phyloP scores from a whole-genome alignment of 2,329 filamentous ascomycete species.

The Pyrenophora seminiperda region DNA sequence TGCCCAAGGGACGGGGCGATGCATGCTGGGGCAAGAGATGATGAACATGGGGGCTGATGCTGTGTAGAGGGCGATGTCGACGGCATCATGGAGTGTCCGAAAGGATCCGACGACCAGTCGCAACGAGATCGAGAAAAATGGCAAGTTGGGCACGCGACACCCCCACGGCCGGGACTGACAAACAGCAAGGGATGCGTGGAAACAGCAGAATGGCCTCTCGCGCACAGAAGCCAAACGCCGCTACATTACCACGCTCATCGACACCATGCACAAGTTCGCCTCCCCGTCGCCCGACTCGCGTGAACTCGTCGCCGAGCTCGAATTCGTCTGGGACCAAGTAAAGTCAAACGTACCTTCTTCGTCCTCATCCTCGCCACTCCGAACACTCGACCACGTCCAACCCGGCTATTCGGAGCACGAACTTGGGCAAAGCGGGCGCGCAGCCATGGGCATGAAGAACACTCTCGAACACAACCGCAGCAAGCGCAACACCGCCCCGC shows the following conservation, averaged over 20 bases:
- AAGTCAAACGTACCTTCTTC: slow-evolving; percentile 78
- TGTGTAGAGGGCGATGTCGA: slow-evolving; percentile 84
- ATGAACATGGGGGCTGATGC: slow-evolving; percentile 17
- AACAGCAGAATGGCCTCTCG: slow-evolving; percentile 78
- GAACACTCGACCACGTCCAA: slow-evolving; percentile 43
- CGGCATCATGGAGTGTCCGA: slow-evolving; percentile 85
- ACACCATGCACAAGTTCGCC: slow-evolving; percentile 96
- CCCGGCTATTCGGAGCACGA: slow-evolving; percentile 30
- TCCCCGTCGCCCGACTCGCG: slow-evolving; percentile 81
- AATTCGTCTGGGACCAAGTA: slow-evolving; percentile 99
- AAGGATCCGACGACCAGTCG: slow-evolving; percentile 56
- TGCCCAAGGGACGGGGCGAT: not conserved
- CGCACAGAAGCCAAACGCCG: slow-evolving; percentile 91
- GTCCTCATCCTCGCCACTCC: slow-evolving; percentile 52
- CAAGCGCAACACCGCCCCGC: no score
- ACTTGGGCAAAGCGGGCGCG: slow-evolving; percentile 51
- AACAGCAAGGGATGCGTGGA: slow-evolving; percentile 80
- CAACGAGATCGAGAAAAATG: slow-evolving; percentile 70
- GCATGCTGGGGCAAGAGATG: not conserved
- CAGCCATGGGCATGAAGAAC: slow-evolving; percentile 27
- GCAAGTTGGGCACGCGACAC: slow-evolving; percentile 60
- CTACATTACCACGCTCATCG: slow-evolving; percentile 92
- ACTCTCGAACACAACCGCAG: slow-evolving; percentile 14
- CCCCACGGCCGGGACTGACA: not conserved
- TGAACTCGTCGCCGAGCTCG: slow-evolving; percentile 90